Percentiles rank a stretch among this genome's conserved stretches.
Evolutionary conservation across 1,139 yeast genomes (phyloP).

Genomic region (Candida pseudocylindracea): DNA sequence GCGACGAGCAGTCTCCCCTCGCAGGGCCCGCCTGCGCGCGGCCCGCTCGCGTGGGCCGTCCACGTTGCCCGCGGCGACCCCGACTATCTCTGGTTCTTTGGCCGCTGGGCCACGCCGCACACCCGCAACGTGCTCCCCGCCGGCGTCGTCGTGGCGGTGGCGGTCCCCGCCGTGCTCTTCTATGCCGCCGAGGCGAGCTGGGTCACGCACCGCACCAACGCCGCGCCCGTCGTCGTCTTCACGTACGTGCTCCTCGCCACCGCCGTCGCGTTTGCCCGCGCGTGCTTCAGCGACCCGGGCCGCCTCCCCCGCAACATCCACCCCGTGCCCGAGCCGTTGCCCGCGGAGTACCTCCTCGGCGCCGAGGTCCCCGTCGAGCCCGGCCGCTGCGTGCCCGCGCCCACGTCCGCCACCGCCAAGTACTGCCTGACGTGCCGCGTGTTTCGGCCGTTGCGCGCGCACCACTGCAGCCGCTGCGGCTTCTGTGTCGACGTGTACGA

Average conservation of each 20-base stretch:
- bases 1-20: too few species aligned
- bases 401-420: slow-evolving; percentile 1
- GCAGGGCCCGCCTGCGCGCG: too few species aligned
- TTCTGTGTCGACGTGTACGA: slow-evolving; percentile 50
- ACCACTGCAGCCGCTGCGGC: slow-evolving; percentile 65
- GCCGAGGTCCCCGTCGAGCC: too few species aligned
- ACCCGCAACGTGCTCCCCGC: slow-evolving; percentile 14
- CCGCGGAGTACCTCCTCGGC: too few species aligned
- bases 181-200: slow-evolving; percentile 24
- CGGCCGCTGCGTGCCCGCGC: too few species aligned
- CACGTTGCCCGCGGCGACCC: not conserved
- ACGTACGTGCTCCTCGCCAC: slow-evolving; percentile 33
- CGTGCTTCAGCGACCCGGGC: slow-evolving; percentile 52
- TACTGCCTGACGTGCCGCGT: slow-evolving; percentile 34
- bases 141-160: slow-evolving; percentile 11
- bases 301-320: slow-evolving; percentile 49
- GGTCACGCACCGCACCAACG: slow-evolving; percentile 34
- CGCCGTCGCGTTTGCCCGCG: slow-evolving; percentile 22
- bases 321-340: not conserved
- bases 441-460: slow-evolving; percentile 71
- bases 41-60: not conserved
- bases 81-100: slow-evolving; percentile 13
- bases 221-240: slow-evolving; percentile 33
- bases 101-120: slow-evolving; percentile 35
- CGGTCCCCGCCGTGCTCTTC: slow-evolving; percentile 27